These are phyloP conservation scores for Pneumocystis oryctolagi DNA, from an alignment of 1,139 yeast species.

Conservation along the genomic window DNA sequence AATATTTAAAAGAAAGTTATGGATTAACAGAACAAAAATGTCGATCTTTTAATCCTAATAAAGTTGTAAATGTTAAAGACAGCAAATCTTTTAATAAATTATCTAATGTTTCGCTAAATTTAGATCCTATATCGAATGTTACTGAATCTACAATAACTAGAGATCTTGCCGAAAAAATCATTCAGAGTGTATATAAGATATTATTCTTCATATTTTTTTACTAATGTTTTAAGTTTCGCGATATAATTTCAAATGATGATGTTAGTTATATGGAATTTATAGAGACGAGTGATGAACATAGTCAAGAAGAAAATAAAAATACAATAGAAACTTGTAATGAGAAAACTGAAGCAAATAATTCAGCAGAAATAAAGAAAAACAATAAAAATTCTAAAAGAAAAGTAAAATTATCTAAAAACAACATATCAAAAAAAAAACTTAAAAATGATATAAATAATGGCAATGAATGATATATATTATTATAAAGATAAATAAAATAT, in stretches of 20 bases:
- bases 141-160: background rate
- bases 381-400: background rate
- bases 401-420: background rate
- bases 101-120: slow-evolving; percentile 2
- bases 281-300: background rate
- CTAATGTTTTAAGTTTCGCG: background rate
- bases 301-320: background rate
- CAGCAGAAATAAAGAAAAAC: background rate
- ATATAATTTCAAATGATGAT: background rate
- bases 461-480: slow-evolving; percentile 10
- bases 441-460: background rate
- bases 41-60: slow-evolving; percentile 8
- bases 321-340: background rate
- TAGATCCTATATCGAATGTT: slow-evolving; percentile 1
- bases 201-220: background rate
- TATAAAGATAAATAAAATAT: slow-evolving; percentile 8
- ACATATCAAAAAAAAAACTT: background rate
- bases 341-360: background rate
- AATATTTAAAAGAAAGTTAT: slow-evolving; percentile 7
- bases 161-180: background rate
- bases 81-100: slow-evolving; percentile 4
- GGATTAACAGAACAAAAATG: slow-evolving; percentile 10
- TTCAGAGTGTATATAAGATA: background rate
- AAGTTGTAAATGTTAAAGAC: slow-evolving; percentile 7
- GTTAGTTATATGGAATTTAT: background rate